Evolutionary conservation across 2,329 filamentous ascomycete genomes (phyloP).

Genomic region (Aspergillus pseudoterreus): DNA sequence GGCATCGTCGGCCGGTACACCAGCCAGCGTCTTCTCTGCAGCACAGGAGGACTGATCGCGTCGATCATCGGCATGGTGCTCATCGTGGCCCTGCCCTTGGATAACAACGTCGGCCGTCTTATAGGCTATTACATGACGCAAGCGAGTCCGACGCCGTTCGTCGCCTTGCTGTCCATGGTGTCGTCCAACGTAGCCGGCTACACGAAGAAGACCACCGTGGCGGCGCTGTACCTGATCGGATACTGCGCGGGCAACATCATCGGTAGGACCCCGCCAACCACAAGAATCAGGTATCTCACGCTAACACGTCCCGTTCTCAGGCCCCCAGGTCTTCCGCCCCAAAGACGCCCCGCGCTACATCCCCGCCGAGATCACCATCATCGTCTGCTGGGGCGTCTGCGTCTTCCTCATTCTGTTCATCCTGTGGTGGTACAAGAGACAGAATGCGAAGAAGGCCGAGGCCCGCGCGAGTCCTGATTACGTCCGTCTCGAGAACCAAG

Average conservation of each 20-base stretch:
- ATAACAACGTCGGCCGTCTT: constrained; percentile 56
- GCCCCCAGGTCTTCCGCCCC: constrained; percentile 56
- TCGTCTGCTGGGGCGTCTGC: constrained; percentile 56
- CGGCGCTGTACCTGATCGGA: constrained; percentile 46
- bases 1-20: constrained; percentile 56
- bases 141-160: constrained; percentile 59
- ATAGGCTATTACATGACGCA: constrained; percentile 65
- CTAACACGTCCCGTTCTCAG: constrained; percentile 13
- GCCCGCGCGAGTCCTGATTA: constrained; percentile 55
- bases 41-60: constrained; percentile 49
- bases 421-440: constrained; percentile 56
- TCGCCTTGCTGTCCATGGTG: constrained; percentile 61
- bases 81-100: constrained; percentile 59
- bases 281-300: no score
- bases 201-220: constrained; percentile 53
- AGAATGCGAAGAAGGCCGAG: constrained; percentile 58
- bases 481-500: constrained; percentile 61
- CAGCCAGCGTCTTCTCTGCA: constrained; percentile 56
- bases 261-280: constrained; percentile 30
- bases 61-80: constrained; percentile 60
- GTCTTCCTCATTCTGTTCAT: constrained; percentile 58
- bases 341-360: constrained; percentile 58
- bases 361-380: constrained; percentile 61
- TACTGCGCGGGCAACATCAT: constrained; percentile 56
- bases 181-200: constrained; percentile 57